Evolutionary conservation across 1,139 yeast species (phyloP).

Genomic region (Nematodospora anomalae): DNA sequence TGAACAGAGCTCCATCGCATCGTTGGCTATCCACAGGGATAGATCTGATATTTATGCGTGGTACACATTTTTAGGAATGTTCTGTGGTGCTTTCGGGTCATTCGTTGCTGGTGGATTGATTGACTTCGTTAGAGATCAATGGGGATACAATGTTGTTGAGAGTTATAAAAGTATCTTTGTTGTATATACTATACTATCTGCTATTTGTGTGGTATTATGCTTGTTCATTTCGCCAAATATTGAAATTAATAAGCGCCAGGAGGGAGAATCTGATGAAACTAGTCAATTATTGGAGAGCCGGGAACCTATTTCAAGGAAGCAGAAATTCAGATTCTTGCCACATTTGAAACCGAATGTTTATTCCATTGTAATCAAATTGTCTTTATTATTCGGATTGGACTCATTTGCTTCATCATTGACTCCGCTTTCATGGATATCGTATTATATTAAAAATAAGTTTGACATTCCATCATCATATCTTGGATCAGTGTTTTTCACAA

Average conservation of each 20-base stretch:
- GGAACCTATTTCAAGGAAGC: conserved; percentile 9
- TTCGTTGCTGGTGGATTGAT: conserved; percentile 31
- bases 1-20: conserved; percentile 41
- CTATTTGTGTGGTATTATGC: conserved; percentile 21
- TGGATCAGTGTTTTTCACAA: conserved; percentile 40
- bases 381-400: conserved; percentile 41
- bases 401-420: conserved; percentile 46
- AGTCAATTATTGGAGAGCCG: conserved; percentile 14
- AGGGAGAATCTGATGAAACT: conserved; percentile 11
- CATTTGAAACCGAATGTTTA: conserved; percentile 20
- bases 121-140: conserved; percentile 20
- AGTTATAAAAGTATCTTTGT: conserved; percentile 34
- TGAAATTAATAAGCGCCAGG: conserved; percentile 17
- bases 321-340: conserved; percentile 21
- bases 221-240: conserved; percentile 20
- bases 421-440: conserved; percentile 47
- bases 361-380: conserved; percentile 31
- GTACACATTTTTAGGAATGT: conserved; percentile 40
- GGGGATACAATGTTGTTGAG: conserved; percentile 20
- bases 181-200: conserved; percentile 24
- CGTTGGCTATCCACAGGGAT: conserved; percentile 27
- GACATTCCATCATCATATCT: conserved; percentile 31
- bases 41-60: conserved; percentile 45
- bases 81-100: conserved; percentile 40
- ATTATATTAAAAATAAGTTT: conserved; percentile 39